Evolutionary conservation across 23 red algal species (phyloP), one percentile per base, ranked within the genome.

Genomic region (Agarophyton chilense): DNA sequence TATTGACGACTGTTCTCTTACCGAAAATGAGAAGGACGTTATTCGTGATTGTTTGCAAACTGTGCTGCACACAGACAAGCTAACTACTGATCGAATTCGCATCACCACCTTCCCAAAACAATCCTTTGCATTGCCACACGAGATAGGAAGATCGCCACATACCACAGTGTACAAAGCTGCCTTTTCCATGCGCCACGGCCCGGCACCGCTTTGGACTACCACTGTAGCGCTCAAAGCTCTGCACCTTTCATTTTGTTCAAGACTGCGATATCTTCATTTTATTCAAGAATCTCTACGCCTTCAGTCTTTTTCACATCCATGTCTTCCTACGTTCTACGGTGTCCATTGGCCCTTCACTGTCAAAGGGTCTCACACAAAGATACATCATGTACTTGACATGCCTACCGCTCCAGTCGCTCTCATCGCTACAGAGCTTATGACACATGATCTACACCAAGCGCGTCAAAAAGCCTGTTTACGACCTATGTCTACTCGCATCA

Each of bases 281-380:
- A 31, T 80, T 29, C 50, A 80, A 50, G 77, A 80, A 56, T 80
- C 77, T 9, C 77, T 80, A n/a, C 77, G 77, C 47, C 77, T 80
- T 1, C 77, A 61, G 33, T 58, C 77, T 11, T 80, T 80, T 58
- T 58, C 50, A 2, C 77, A 80, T 21, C 54, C 77, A 2, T 80
- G 77, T 61, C 54, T 80, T 41, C 77, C 77, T 13, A 80, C 54
- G 0, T 56, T 80, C 24, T 80, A 80, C 25, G 77, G 77, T 58
- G 54, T 60, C 54, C 36, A 60, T 18, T 80, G 77, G 77, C 77
- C 77, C 16, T 80, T 74, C 24, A 22, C 68, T 2, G 68, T 49
- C 40, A 74, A 74, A 39, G 68, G 43, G 7, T 43, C 68, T 29
- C 68, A 74, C 13, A 26, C 38, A 5, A 46, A 46, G 43, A 47